Conservation (phyloP, 148 eudicot species). For the Linanthus parryae region DNA sequence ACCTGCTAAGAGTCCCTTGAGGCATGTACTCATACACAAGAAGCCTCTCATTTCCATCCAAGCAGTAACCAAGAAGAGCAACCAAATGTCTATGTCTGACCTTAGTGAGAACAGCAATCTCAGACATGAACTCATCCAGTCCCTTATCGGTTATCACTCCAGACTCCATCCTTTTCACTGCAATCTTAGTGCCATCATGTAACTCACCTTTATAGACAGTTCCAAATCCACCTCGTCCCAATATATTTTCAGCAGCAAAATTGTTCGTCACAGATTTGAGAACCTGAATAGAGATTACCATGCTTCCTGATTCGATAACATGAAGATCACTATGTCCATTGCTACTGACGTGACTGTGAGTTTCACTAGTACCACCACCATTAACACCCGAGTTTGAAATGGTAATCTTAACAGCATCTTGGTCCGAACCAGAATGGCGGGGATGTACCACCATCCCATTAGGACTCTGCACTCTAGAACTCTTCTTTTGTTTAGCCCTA, state of each 20-base stretch:
- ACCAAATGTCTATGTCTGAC: conserved; percentile 63
- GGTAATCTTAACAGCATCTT: conserved; percentile 52
- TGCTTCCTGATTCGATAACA: conserved; percentile 35
- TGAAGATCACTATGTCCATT: conserved; percentile 30
- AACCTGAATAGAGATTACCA: conserved; percentile 43
- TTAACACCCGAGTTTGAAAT: conserved; percentile 34
- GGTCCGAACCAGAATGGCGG: conserved; percentile 48
- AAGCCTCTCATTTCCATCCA: conserved; percentile 58
- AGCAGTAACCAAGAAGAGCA: conserved; percentile 48
- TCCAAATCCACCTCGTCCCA: conserved; percentile 61
- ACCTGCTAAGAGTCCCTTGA: conserved; percentile 46
- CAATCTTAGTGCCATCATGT: conserved; percentile 56
- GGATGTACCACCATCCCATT: conserved; percentile 57
- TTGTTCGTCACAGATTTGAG: conserved; percentile 41
- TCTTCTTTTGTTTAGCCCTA: conserved; percentile 40
- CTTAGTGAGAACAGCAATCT: conserved; percentile 59
- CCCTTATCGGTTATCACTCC: conserved; percentile 44
- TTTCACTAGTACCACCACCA: conserved; percentile 36
- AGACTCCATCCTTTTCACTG: conserved; percentile 59
- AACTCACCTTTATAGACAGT: conserved; percentile 56
- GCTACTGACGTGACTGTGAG: conserved; percentile 29
- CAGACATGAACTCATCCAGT: conserved; percentile 52
- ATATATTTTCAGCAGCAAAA: conserved; percentile 37
- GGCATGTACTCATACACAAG: conserved; percentile 71
- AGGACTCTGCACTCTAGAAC: conserved; percentile 40